Evolutionary conservation across 163 green algal genomes (phyloP).

Genomic region (Chlamydomonas reinhardtii): DNA sequence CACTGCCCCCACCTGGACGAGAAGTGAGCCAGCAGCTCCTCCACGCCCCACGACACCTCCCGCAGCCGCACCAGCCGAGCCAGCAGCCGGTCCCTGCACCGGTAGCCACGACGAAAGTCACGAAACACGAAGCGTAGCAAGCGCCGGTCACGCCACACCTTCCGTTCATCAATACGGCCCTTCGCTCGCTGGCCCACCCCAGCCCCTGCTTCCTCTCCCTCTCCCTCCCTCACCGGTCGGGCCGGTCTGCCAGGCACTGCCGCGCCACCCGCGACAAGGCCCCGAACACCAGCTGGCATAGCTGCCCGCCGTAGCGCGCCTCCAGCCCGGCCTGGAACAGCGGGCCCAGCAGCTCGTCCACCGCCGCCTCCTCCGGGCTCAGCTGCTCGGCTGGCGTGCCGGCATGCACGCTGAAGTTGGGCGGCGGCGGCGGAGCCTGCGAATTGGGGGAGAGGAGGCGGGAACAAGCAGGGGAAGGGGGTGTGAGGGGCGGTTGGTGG

Average conservation of each 20-base stretch:
- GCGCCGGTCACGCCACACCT: too few species aligned
- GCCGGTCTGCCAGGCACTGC: not conserved
- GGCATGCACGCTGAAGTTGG: too few species aligned
- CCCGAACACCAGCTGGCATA: slow-evolving; percentile 22
- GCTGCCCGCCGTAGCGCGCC: slow-evolving; percentile 3
- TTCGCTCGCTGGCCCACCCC: too few species aligned
- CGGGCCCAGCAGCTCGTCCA: slow-evolving; percentile 29
- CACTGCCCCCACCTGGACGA: slow-evolving; percentile 8
- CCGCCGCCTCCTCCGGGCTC: not conserved
- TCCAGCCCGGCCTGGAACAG: not conserved
- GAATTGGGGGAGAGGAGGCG: too few species aligned
- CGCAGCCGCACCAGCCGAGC: slow-evolving; percentile 13
- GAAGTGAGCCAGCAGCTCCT: slow-evolving; percentile 39
- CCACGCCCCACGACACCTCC: slow-evolving; percentile 38
- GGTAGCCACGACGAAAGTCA: too few species aligned
- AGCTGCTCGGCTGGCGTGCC: not conserved
- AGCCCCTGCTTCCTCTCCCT: not conserved
- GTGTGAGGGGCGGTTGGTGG: too few species aligned
- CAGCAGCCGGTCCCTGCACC: too few species aligned
- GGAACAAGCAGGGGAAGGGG: too few species aligned
- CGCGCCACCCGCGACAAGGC: not conserved
- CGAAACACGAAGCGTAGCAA: too few species aligned
- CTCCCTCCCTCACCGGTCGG: slow-evolving; percentile 7
- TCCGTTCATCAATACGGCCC: too few species aligned
- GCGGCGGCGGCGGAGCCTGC: too few species aligned